These are phyloP conservation scores for Citrus australasica DNA, from an alignment of 345 rosid genomes.

Conservation along the genomic window DNA sequence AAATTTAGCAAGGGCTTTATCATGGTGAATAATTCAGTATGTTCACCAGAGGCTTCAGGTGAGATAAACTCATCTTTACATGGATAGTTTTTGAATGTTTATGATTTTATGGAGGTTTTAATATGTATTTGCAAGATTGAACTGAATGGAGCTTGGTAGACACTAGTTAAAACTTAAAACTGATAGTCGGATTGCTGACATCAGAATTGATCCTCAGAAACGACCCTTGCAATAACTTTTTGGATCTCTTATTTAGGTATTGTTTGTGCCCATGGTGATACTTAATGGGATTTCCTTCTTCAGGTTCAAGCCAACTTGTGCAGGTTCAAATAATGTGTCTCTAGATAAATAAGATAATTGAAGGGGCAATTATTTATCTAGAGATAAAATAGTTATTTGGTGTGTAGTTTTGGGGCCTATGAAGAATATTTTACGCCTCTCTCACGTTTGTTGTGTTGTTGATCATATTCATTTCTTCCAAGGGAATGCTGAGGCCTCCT, in stretches of 20 bases:
- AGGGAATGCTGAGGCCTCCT: not conserved
- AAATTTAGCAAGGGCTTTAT: not conserved
- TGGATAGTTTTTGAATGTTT: no score
- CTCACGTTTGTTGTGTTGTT: not conserved
- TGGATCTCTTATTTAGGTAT: not conserved
- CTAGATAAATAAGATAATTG: no score
- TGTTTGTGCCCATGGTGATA: not conserved
- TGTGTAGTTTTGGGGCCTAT: not conserved
- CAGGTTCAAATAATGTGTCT: no score
- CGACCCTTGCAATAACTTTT: not conserved
- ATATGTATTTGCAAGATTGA: slow-evolving; percentile 4
- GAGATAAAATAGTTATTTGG: not conserved
- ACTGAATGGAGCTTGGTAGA: slow-evolving; percentile 1
- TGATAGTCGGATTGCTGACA: slow-evolving; percentile 7
- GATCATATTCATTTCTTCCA: slow-evolving; percentile 6
- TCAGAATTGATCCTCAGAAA: not conserved
- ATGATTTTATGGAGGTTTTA: not conserved
- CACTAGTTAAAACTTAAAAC: not conserved
- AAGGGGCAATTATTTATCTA: not conserved
- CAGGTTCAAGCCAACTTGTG: no score
- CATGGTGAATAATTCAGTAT: not conserved
- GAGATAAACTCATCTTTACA: not conserved
- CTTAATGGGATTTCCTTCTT: not conserved
- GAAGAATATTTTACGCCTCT: not conserved
- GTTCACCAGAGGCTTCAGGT: not conserved